Evolutionary conservation across 2,329 filamentous ascomycete genomes (phyloP).

Genomic region (Fusarium torreyae): DNA sequence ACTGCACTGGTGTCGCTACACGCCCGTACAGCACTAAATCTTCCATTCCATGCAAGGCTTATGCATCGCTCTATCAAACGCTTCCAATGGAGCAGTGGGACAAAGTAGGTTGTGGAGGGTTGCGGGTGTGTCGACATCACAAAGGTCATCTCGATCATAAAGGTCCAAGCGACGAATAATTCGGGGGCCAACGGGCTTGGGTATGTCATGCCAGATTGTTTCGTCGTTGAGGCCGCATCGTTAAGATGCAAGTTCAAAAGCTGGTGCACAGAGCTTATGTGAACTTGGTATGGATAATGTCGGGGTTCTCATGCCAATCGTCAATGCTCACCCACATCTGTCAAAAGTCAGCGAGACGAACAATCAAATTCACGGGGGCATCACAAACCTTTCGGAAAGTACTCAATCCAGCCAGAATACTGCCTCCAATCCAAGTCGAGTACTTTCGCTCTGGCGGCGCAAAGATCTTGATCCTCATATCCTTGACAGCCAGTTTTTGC

Average conservation of each 20-base stretch:
- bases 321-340: slow-evolving; percentile 99
- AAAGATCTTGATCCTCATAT: slow-evolving; percentile 99
- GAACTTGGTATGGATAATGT: slow-evolving; percentile 99
- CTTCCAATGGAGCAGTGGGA: slow-evolving; percentile 12
- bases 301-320: slow-evolving; percentile 99
- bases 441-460: slow-evolving; percentile 98
- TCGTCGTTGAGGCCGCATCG: slow-evolving; percentile 32
- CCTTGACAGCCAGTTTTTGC: slow-evolving; percentile 93
- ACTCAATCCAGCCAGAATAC: slow-evolving; percentile 95
- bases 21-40: slow-evolving; percentile 31
- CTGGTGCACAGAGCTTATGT: slow-evolving; percentile 68
- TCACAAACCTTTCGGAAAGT: slow-evolving; percentile 93
- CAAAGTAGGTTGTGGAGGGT: slow-evolving; percentile 27
- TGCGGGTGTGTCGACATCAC: slow-evolving; percentile 35
- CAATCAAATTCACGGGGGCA: too few species aligned
- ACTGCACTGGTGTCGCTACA: slow-evolving; percentile 37
- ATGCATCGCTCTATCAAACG: slow-evolving; percentile 35
- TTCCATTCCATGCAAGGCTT: slow-evolving; percentile 40
- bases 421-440: slow-evolving; percentile 98
- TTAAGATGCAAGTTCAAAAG: slow-evolving; percentile 25
- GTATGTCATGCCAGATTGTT: slow-evolving; percentile 16
- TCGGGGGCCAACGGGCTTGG: slow-evolving; percentile 3
- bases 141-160: slow-evolving; percentile 43
- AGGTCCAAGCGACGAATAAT: slow-evolving; percentile 20
- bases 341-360: slow-evolving; percentile 33